Percentiles rank a stretch among this genome's conserved stretches.
Conservation (phyloP, 2,329 filamentous ascomycete genomes). For the Dactylellina sp. region DNA sequence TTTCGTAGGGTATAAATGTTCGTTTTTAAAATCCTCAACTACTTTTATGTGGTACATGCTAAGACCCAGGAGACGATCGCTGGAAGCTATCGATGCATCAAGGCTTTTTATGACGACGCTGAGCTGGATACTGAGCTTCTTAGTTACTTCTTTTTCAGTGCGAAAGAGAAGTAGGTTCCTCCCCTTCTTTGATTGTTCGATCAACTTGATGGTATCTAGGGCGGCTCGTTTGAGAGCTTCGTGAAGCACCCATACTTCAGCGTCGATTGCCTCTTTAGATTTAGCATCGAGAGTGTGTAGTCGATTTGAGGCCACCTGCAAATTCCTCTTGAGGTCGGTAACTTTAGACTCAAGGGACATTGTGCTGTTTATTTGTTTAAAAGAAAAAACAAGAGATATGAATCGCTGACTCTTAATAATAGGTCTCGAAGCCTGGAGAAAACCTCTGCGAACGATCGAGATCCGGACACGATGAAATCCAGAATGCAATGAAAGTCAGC, state of each 20-base stretch:
- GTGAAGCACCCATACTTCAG: conserved; percentile 26
- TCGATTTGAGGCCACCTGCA: background rate
- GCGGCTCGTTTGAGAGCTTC: conserved; percentile 21
- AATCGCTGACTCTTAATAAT: no score
- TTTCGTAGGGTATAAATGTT: conserved; percentile 15
- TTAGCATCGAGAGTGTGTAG: conserved; percentile 12
- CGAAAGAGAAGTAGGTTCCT: conserved; percentile 26
- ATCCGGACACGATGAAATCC: no score
- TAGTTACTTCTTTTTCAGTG: conserved; percentile 13
- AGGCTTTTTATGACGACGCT: conserved; percentile 25
- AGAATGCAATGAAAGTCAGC: background rate
- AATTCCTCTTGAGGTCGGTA: conserved; percentile 1
- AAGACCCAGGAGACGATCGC: conserved; percentile 18
- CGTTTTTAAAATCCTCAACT: conserved; percentile 30
- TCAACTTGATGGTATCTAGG: conserved; percentile 18
- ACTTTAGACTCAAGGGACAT: conserved; percentile 25
- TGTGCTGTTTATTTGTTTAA: background rate
- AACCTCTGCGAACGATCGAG: no score
- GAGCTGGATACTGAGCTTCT: conserved; percentile 9
- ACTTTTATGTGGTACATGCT: conserved; percentile 29
- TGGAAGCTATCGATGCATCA: conserved; percentile 20
- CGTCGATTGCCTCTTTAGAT: conserved; percentile 26
- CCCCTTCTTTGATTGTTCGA: conserved; percentile 7
- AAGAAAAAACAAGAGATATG: background rate
- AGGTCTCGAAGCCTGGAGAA: no score